phyloP scores from a whole-genome alignment of 768 basidiomycete species.

The Erythrobasidium yunnanense region DNA sequence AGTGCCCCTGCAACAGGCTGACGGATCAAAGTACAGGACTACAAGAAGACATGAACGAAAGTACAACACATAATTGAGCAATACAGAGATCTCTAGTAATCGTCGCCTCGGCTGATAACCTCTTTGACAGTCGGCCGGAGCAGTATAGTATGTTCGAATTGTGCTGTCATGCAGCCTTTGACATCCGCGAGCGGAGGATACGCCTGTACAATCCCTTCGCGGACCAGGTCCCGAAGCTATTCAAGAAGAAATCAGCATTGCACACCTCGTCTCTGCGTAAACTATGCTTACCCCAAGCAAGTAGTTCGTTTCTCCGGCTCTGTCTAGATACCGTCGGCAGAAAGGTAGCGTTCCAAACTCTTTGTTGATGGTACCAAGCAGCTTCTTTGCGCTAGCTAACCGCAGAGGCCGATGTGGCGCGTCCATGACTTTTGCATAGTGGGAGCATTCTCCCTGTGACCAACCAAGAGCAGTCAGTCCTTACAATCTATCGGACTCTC shows the following conservation, averaged over 20 bases:
- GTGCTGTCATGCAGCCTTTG: slow-evolving; percentile 78
- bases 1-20: too few species aligned
- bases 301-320: slow-evolving; percentile 83
- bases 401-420: slow-evolving; percentile 66
- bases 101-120: slow-evolving; percentile 46
- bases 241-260: slow-evolving; percentile 4
- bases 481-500: neutral
- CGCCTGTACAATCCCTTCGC: slow-evolving; percentile 74
- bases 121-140: slow-evolving; percentile 48
- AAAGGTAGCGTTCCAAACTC: slow-evolving; percentile 93
- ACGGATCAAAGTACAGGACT: too few species aligned
- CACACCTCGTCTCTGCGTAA: neutral
- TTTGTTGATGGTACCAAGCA: slow-evolving; percentile 76
- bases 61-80: too few species aligned
- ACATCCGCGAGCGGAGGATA: slow-evolving; percentile 88
- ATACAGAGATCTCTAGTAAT: too few species aligned
- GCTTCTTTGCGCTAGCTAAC: slow-evolving; percentile 68
- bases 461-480: slow-evolving; percentile 9
- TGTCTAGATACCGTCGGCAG: slow-evolving; percentile 88
- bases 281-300: slow-evolving; percentile 58
- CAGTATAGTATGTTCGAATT: slow-evolving; percentile 50
- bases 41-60: too few species aligned
- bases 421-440: slow-evolving; percentile 68
- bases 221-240: slow-evolving; percentile 78
- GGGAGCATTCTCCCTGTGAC: slow-evolving; percentile 75